Evolutionary conservation across 2,329 filamentous ascomycete genomes (phyloP), one percentile per base, ranked within the genome.

Genomic region (Mycocentrospora acerina): DNA sequence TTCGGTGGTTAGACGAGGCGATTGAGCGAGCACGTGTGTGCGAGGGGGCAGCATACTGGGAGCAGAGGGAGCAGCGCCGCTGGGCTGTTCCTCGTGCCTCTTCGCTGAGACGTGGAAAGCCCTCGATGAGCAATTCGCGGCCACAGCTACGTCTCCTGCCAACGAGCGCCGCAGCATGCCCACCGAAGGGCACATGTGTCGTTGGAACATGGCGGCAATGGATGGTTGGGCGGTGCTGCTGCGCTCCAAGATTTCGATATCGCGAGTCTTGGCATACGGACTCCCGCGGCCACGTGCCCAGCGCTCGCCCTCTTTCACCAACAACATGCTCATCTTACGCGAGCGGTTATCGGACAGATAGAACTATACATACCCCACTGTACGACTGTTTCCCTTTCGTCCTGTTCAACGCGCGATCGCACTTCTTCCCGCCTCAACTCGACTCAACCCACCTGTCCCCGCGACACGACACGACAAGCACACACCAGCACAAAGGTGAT

Each of bases 161-260:
- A 64, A 24, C 8, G 51, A 53, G 27, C 57, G 56, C 41, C 57
- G 35, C 32, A 65, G 41, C 13, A 49, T 47, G 41, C 61, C 60
- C 53, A 62, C 47, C 38, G 64, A 59, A n/a, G 62, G 57, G 59
- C 57, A 60, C 39, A 63, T 44, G 35, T 58, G 55, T 50, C 55
- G 60, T 42, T 61, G 60, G 40, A 60, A 59, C 64, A 67, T 67
- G 55, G 46, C 48, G 49, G 48, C 43, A 41, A 49, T 47, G 38
- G 46, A 53, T 52, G 46, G 30, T 15, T 25, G 40, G 24, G 14
- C 25, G 22, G 27, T 37, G 28, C 32, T 47, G 38, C 31, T 22
- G 48, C 47, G 40, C 39, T 25, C 46, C 42, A 55, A 62, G 55
- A 54, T 63, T 64, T 60, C 51, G 48, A 53, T 13, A 37, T 54